Percentiles rank a stretch among this genome's conserved stretches.
phyloP scores from a whole-genome alignment of 2,329 filamentous ascomycete genomes.

The Dactylellina cionopaga region DNA sequence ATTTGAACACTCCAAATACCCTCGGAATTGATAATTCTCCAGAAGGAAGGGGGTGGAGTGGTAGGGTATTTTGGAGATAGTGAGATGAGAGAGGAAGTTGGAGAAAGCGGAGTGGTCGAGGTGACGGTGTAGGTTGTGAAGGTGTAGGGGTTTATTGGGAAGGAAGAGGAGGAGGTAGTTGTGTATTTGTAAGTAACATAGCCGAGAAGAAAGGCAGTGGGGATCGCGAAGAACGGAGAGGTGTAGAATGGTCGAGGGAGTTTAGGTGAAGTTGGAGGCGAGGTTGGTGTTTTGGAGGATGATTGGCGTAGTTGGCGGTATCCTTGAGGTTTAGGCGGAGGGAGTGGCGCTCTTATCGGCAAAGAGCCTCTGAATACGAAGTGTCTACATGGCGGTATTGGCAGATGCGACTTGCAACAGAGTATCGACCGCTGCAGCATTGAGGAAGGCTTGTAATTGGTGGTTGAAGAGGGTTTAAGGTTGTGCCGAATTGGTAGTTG shows the following conservation, averaged over 20 bases:
- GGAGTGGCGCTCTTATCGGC: background rate
- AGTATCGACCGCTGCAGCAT: slow-evolving; percentile 35
- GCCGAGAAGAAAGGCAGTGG: slow-evolving; percentile 63
- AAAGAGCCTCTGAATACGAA: background rate
- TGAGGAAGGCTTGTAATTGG: background rate
- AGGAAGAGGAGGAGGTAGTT: slow-evolving; percentile 41
- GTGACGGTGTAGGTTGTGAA: slow-evolving; percentile 76
- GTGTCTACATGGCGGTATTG: slow-evolving; percentile 10
- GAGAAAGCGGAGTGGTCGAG: slow-evolving; percentile 71
- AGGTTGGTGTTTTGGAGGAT: background rate
- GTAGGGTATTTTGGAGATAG: slow-evolving; percentile 64
- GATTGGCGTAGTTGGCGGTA: background rate
- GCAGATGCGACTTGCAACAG: slow-evolving; percentile 1
- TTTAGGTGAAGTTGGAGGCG: background rate
- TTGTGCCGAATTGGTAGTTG: background rate
- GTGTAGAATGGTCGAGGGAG: slow-evolving; percentile 25
- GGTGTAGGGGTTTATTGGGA: slow-evolving; percentile 69
- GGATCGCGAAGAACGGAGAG: slow-evolving; percentile 34
- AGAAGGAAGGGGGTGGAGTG: slow-evolving; percentile 27
- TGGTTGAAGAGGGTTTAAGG: background rate
- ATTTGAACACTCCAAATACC: slow-evolving; percentile 90
- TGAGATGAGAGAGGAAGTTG: slow-evolving; percentile 70
- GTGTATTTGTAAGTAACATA: slow-evolving; percentile 57
- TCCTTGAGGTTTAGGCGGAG: background rate
- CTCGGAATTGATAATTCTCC: slow-evolving; percentile 58